Conservation (phyloP, 495 filamentous ascomycete species). For the Tuber calosporum region DNA sequence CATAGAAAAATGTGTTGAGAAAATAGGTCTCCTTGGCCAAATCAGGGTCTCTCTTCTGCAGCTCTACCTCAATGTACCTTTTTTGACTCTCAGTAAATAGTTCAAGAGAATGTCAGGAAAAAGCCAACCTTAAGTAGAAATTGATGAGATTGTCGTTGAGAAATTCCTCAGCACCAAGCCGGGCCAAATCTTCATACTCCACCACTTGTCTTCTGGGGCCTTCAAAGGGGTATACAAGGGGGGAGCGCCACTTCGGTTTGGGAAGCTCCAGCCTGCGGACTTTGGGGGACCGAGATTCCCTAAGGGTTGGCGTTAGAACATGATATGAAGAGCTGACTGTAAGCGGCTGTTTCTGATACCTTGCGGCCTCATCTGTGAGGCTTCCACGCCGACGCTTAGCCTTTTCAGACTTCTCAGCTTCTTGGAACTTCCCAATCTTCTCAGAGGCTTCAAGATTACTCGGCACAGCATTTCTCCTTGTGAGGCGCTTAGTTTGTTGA, state of each 20-base stretch:
- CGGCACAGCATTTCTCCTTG: not conserved
- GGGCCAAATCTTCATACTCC: slow-evolving; percentile 66
- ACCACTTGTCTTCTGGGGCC: slow-evolving; percentile 69
- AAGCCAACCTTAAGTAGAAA: slow-evolving; percentile 61
- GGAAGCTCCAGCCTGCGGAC: slow-evolving; percentile 32
- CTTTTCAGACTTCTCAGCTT: not conserved
- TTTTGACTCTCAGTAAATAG: slow-evolving; percentile 24
- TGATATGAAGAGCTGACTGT: not conserved
- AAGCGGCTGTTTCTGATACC: not conserved
- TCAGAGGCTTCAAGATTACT: not conserved
- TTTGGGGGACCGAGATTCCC: slow-evolving; percentile 22
- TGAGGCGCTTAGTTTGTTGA: not conserved
- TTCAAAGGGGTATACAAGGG: slow-evolving; percentile 62
- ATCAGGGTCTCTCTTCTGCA: slow-evolving; percentile 52
- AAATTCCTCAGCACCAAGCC: slow-evolving; percentile 76
- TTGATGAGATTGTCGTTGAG: slow-evolving; percentile 87
- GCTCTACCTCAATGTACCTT: slow-evolving; percentile 58
- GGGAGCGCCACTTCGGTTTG: slow-evolving; percentile 28
- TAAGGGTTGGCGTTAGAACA: not conserved
- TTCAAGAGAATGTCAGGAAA: not conserved
- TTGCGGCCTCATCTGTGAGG: not conserved
- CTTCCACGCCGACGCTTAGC: not conserved
- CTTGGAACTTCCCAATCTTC: not conserved
- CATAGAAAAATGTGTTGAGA: slow-evolving; percentile 88
- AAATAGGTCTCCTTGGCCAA: slow-evolving; percentile 65